Conservation (phyloP, 768 basidiomycete genomes). For the Mycena olivaceomarginata region DNA sequence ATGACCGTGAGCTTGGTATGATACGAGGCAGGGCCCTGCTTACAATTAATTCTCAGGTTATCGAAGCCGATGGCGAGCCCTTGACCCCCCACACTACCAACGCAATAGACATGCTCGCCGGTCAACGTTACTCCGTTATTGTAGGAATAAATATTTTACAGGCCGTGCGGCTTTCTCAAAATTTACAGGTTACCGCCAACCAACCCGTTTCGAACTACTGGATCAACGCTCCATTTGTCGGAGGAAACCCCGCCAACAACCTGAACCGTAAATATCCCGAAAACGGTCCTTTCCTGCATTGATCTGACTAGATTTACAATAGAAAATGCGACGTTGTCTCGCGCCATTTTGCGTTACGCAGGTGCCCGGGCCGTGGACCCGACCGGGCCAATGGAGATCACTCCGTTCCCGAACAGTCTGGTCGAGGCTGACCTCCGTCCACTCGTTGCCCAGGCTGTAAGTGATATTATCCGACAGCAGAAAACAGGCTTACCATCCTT, state of each 20-base stretch:
- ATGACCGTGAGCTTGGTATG: constrained; percentile 35
- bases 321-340: constrained; percentile 42
- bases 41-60: constrained; percentile 16
- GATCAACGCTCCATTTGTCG: constrained; percentile 54
- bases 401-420: constrained; percentile 37
- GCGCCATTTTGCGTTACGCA: constrained; percentile 60
- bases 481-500: constrained; percentile 10
- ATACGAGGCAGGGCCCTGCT: constrained; percentile 2
- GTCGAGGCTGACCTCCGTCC: constrained; percentile 35
- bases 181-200: constrained; percentile 57
- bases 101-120: constrained; percentile 58
- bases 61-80: constrained; percentile 13
- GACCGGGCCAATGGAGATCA: constrained; percentile 45
- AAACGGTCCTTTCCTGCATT: not conserved
- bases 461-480: not conserved
- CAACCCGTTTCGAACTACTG: constrained; percentile 69
- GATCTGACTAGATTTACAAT: not conserved
- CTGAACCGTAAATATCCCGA: constrained; percentile 28
- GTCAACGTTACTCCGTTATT: constrained; percentile 70
- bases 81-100: constrained; percentile 16
- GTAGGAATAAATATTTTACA: constrained; percentile 39
- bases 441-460: constrained; percentile 23
- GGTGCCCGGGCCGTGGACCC: constrained; percentile 59
- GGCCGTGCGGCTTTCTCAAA: not conserved
- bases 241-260: constrained; percentile 54